Evolutionary conservation across 73 alveolate genomes (phyloP).

Genomic region (Blepharisma japonicum): DNA sequence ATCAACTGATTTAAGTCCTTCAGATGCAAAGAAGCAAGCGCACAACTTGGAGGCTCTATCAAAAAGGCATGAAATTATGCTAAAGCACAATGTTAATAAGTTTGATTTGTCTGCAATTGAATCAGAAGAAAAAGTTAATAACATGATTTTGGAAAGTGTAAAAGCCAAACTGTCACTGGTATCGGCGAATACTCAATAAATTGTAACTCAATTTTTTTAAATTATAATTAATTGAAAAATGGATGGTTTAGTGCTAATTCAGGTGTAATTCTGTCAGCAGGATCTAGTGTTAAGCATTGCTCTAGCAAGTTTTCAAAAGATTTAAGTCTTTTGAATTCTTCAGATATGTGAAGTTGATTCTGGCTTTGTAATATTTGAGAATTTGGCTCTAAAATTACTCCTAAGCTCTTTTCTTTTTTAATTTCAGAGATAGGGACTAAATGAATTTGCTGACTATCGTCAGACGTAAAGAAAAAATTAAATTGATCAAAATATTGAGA

Average conservation of each 20-base stretch:
- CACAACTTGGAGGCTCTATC: too few species aligned
- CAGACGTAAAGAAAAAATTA: constrained; percentile 40
- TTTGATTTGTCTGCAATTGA: too few species aligned
- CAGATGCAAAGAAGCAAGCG: too few species aligned
- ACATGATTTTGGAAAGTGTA: too few species aligned
- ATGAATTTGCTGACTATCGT: constrained; percentile 55
- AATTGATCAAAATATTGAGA: constrained; percentile 53
- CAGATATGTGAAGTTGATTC: background rate
- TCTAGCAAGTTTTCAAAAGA: constrained; percentile 74
- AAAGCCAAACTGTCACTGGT: too few species aligned
- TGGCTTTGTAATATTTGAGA: constrained; percentile 32
- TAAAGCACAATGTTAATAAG: too few species aligned
- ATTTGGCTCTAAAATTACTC: constrained; percentile 42
- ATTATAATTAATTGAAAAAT: constrained; percentile 43
- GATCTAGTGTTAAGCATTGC: constrained; percentile 70
- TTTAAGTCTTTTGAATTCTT: constrained; percentile 49
- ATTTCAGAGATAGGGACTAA: constrained; percentile 43
- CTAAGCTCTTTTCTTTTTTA: constrained; percentile 35
- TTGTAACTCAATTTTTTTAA: too few species aligned
- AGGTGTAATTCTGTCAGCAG: constrained; percentile 80
- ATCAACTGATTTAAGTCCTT: too few species aligned
- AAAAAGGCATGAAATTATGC: too few species aligned
- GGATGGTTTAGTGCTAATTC: constrained; percentile 86
- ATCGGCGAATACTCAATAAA: too few species aligned
- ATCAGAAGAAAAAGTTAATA: too few species aligned